Evolutionary conservation across 2,329 filamentous ascomycete genomes (phyloP), one percentile per base, ranked within the genome.

Genomic region (Xylariaceae sp.): DNA sequence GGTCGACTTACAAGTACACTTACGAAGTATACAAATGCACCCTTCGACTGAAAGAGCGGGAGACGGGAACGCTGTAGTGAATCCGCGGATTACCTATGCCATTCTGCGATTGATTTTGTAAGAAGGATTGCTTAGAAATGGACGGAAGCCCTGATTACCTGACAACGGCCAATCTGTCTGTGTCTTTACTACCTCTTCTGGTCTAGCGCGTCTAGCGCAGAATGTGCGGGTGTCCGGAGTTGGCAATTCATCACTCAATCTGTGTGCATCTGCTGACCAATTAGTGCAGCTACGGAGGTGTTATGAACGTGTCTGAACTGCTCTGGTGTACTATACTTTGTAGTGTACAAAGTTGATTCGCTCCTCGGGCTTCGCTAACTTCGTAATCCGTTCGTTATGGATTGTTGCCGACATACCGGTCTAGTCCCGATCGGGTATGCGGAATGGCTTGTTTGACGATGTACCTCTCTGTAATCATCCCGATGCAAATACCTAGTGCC

Each of bases 221-320:
- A 42, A n/a, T 10, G 39, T n/a, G 39, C 13, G 9, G 39, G 39
- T 11, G 42, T 13, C 5, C 42, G 42, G 42, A 45, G 11, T 45
- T 6, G 11, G 42, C 11, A 18, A 51, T 52, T 59, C 53, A 55
- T 62, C 61, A 58, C 61, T 57, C 56, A 62, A 64, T 64, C 23
- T 42, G 37, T 42, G 37, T 42, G 54, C 10, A 44, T 51, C 64
- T 65, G 62, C 62, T 65, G 64, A 63, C 62, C 61, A 64, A 62
- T 58, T 9, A 42, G 5, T 23, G 8, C 34, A 42, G 37, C 23
- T 42, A 18, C 8, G 37, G 37, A 42, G 37, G 37, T 42, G 37
- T 42, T 42, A 13, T 9, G 37, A 13, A 42, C 37, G 23, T 42
- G 11, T 13, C 37, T 42, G 11, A 13, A 13, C 37, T 9, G 37